A percentile compares a stretch with the other conserved stretches of the same genome.
phyloP scores from a whole-genome alignment of 1,139 yeast species.

The Scheffersomyces stambukii region DNA sequence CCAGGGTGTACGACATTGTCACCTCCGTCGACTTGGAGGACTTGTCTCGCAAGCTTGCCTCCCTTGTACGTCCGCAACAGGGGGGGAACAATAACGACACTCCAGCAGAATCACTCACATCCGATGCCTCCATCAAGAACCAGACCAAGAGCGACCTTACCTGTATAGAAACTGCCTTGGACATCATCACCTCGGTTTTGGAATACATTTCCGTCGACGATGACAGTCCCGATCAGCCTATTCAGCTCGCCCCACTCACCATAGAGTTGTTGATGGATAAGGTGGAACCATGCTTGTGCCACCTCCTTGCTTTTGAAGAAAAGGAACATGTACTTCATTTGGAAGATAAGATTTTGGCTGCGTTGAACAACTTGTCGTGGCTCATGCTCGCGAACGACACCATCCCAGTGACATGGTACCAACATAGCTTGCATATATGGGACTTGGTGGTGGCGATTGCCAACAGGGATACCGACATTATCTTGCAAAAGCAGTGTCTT shows the following conservation, averaged over 20 bases:
- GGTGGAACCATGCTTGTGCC: conserved; percentile 38
- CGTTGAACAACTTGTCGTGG: conserved; percentile 71
- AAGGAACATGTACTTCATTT: conserved; percentile 28
- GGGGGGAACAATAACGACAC: conserved; percentile 32
- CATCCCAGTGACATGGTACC: conserved; percentile 37
- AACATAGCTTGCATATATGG: conserved; percentile 34
- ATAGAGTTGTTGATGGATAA: conserved; percentile 24
- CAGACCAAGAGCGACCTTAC: conserved; percentile 54
- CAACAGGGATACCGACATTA: conserved; percentile 19
- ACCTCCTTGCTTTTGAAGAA: conserved; percentile 31
- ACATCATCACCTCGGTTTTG: conserved; percentile 68
- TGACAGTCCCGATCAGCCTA: conserved; percentile 17
- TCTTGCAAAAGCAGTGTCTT: conserved; percentile 42
- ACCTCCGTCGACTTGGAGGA: conserved; percentile 39
- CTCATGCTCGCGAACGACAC: conserved; percentile 32
- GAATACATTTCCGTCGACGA: conserved; percentile 49
- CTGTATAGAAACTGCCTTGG: conserved; percentile 67
- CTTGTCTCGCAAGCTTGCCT: conserved; percentile 29
- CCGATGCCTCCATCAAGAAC: conserved; percentile 14
- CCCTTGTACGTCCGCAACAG: too few relatives aligned
- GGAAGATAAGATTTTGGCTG: conserved; percentile 52
- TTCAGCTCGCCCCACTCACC: conserved; percentile 18
- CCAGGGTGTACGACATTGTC: conserved; percentile 23
- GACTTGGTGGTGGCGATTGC: conserved; percentile 16
- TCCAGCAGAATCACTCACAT: conserved; percentile 28